Conservation (phyloP, 305 asterid species). For the Andrographis paniculata region DNA sequence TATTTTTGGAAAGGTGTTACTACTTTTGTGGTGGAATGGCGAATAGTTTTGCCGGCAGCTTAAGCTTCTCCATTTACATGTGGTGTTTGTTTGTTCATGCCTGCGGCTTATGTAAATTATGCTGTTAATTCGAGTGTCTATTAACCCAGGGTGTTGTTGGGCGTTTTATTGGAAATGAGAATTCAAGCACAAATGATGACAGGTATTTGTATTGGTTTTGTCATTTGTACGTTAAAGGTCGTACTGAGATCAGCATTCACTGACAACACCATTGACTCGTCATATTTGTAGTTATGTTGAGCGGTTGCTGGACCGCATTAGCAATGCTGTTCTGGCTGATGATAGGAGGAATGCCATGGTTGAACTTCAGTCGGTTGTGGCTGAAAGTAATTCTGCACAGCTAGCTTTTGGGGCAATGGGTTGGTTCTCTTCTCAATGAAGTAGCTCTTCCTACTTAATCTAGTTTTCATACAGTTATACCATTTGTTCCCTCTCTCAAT, state of each 20-base stretch:
- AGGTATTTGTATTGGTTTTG: conserved; percentile 28
- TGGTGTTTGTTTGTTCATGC: not conserved
- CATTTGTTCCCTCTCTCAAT: conserved; percentile 11
- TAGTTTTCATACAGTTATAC: conserved; percentile 13
- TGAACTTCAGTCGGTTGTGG: conserved; percentile 85
- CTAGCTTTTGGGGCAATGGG: conserved; percentile 97
- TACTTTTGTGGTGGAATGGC: not conserved
- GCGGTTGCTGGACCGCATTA: conserved; percentile 90
- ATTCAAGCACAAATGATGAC: conserved; percentile 21
- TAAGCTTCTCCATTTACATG: conserved; percentile 2
- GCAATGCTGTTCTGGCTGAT: conserved; percentile 83
- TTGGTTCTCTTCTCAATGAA: conserved; percentile 25
- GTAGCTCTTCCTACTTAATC: conserved; percentile 11
- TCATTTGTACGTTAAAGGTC: conserved; percentile 3
- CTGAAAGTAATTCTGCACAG: conserved; percentile 76
- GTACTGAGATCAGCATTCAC: conserved; percentile 5
- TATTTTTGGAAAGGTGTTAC: not conserved
- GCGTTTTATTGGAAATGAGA: conserved; percentile 47
- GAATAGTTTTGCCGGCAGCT: not conserved
- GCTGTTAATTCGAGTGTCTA: conserved; percentile 8
- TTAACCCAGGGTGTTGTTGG: conserved; percentile 72
- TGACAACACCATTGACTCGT: conserved; percentile 9
- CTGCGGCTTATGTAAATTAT: not conserved
- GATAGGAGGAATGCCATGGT: conserved; percentile 77
- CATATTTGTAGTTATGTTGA: conserved; percentile 63